Percentiles rank a stretch among this genome's conserved stretches.
Evolutionary conservation across 202 grass and related monocot species (phyloP).

Genomic region (Eragrostis tef): DNA sequence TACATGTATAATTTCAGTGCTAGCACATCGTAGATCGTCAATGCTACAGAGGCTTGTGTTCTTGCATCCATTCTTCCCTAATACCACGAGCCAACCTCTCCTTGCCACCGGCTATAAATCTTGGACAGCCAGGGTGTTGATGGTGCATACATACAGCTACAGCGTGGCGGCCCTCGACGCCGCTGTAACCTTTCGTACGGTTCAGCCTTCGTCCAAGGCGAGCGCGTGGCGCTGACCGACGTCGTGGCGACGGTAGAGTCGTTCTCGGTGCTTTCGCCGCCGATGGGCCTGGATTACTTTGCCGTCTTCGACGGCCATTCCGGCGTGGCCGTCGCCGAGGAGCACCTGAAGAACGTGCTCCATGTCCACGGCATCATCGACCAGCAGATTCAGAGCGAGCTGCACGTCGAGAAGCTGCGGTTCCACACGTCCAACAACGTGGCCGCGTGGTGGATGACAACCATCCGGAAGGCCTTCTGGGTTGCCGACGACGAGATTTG

Average conservation of each 20-base stretch:
- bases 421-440: not conserved
- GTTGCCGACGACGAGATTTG: not conserved
- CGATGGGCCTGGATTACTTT: slow-evolving; percentile 36
- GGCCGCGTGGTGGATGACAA: slow-evolving; percentile 7
- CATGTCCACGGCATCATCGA: not conserved
- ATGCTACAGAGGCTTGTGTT: too few relatives aligned
- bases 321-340: not conserved
- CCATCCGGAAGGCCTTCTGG: slow-evolving; percentile 7
- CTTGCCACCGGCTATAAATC: too few relatives aligned
- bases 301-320: slow-evolving; percentile 36
- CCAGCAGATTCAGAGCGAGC: slow-evolving; percentile 10
- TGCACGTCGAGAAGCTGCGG: not conserved
- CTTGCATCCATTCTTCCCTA: too few relatives aligned
- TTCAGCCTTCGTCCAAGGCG: not conserved
- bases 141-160: too few relatives aligned
- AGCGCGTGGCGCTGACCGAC: not conserved
- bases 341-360: not conserved
- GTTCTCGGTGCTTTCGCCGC: slow-evolving; percentile 35
- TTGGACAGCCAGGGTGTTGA: too few relatives aligned
- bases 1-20: too few relatives aligned
- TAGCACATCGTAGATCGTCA: too few relatives aligned
- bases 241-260: not conserved
- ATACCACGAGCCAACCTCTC: too few relatives aligned
- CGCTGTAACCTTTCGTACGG: slow-evolving; percentile 41
- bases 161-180: not conserved